Percentiles rank a stretch among this genome's conserved stretches.
Conservation (phyloP, 805 yeast species). For the Osmozyma mogii region DNA sequence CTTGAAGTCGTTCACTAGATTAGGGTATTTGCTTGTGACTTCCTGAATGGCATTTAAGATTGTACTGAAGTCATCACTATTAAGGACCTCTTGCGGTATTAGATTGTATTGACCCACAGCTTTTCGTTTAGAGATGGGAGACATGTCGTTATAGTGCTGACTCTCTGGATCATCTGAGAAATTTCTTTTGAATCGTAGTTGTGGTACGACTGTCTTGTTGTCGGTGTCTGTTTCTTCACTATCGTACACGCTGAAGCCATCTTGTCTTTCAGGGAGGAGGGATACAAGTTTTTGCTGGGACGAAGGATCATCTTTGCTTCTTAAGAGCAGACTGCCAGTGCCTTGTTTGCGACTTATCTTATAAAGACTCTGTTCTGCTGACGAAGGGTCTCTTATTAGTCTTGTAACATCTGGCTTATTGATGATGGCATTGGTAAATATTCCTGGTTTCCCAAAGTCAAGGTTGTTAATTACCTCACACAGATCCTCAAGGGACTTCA, state of each 20-base stretch:
- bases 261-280: neutral
- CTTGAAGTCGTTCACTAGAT: neutral
- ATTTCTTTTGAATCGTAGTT: neutral
- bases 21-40: neutral
- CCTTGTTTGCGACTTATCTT: conserved; percentile 14
- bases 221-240: too few relatives aligned
- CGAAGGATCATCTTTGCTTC: neutral
- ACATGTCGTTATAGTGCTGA: neutral
- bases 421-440: conserved; percentile 57
- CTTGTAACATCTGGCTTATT: conserved; percentile 44
- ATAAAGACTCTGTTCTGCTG: conserved; percentile 44
- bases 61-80: neutral
- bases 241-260: too few relatives aligned
- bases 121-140: neutral
- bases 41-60: neutral
- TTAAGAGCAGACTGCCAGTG: neutral
- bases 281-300: neutral
- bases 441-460: conserved; percentile 50
- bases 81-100: neutral
- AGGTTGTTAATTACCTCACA: conserved; percentile 34
- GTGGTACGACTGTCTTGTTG: neutral
- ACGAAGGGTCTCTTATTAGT: conserved; percentile 53
- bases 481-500: conserved; percentile 7
- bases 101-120: neutral
- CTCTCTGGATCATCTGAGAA: neutral